These are phyloP conservation scores for Bipolaris zeicola DNA, from an alignment of 2,329 filamentous ascomycete genomes.

Conservation along the genomic window DNA sequence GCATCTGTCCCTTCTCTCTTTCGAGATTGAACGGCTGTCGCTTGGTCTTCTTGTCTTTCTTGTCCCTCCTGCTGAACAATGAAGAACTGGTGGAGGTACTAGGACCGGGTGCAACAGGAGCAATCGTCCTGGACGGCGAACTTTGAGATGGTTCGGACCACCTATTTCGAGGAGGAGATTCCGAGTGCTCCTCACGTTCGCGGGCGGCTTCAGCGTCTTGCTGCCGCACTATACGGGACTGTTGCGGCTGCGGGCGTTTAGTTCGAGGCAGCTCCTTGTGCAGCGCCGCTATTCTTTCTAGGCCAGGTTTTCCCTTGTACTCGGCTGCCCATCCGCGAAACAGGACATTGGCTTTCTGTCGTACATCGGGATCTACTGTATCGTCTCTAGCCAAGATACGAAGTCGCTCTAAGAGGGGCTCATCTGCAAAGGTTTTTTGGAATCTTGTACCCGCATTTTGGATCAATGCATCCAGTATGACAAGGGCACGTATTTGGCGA, in stretches of 20 bases:
- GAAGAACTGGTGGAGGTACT: constrained; percentile 56
- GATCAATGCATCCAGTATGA: constrained; percentile 88
- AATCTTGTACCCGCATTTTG: constrained; percentile 91
- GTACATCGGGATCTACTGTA: constrained; percentile 83
- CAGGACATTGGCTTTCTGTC: constrained; percentile 82
- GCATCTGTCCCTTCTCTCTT: constrained; percentile 84
- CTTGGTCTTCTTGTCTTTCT: constrained; percentile 60
- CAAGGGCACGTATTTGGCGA: constrained; percentile 85
- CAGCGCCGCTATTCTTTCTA: constrained; percentile 78
- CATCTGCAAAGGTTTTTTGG: constrained; percentile 85
- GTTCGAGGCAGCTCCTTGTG: constrained; percentile 71
- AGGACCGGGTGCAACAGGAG: constrained; percentile 35
- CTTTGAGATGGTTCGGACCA: constrained; percentile 35
- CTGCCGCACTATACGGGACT: constrained; percentile 82
- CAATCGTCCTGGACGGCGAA: constrained; percentile 36
- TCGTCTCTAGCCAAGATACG: constrained; percentile 85
- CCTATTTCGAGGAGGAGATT: constrained; percentile 35
- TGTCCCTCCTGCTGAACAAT: constrained; percentile 58
- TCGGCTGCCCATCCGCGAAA: constrained; percentile 85
- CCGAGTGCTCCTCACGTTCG: constrained; percentile 62
- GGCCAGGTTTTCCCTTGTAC: constrained; percentile 79
- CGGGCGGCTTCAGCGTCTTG: constrained; percentile 74
- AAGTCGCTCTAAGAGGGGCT: constrained; percentile 87
- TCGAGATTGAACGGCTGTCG: constrained; percentile 78
- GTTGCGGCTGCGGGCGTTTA: constrained; percentile 68